A percentile compares a stretch with the other conserved stretches of the same genome.
Evolutionary conservation across 345 rosid genomes (phyloP).

Genomic region (Syzygium grande): DNA sequence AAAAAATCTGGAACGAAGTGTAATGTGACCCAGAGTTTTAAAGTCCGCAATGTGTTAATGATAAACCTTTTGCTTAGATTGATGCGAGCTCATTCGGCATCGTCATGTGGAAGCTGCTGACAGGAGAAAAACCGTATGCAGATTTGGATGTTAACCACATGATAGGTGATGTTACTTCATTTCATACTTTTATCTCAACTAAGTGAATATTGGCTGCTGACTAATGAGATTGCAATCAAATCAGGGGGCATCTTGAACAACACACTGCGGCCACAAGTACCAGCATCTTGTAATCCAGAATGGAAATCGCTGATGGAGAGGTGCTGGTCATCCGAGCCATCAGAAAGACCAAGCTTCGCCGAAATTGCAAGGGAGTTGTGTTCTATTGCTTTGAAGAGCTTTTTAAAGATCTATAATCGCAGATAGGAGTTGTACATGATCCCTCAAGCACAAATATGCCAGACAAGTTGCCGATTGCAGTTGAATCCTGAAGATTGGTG

Average conservation of each 20-base stretch:
- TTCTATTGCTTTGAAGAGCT: conserved; percentile 34
- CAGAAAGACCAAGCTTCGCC: conserved; percentile 54
- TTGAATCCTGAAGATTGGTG: not conserved
- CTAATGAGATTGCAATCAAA: not conserved
- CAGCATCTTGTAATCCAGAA: conserved; percentile 44
- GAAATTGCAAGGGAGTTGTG: conserved; percentile 34
- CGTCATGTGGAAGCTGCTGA: conserved; percentile 58
- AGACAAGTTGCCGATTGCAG: not conserved
- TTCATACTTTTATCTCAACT: not conserved
- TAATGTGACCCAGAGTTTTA: not conserved
- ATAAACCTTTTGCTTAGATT: conserved; percentile 15
- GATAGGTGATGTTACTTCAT: conserved; percentile 22
- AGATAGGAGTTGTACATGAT: not conserved
- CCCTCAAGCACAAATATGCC: not conserved
- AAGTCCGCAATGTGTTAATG: not conserved
- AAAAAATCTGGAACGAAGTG: not conserved
- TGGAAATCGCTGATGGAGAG: conserved; percentile 71
- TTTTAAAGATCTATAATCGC: conserved; percentile 27
- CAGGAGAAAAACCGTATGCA: conserved; percentile 58
- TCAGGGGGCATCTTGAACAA: conserved; percentile 57
- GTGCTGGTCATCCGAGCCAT: conserved; percentile 64
- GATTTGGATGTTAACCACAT: conserved; percentile 55
- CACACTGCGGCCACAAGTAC: conserved; percentile 48
- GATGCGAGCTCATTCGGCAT: conserved; percentile 63
- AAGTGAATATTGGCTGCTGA: not conserved